A percentile compares a stretch with the other conserved stretches of the same genome.
Conservation (phyloP, 1,284 basidiomycete genomes). For the Ganoderma meredithae region DNA sequence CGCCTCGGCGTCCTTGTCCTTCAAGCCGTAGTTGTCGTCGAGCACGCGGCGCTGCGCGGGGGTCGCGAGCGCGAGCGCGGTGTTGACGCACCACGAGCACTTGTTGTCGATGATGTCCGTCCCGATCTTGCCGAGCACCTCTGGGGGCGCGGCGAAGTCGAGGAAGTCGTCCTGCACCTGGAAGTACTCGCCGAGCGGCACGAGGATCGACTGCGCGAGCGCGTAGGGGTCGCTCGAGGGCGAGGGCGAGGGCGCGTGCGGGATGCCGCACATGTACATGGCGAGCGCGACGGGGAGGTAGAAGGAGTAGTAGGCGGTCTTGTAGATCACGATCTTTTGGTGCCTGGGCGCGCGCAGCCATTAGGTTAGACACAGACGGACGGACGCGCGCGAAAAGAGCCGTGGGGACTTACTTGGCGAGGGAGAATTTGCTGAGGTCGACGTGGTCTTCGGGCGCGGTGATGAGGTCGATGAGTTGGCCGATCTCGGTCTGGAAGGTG, state of each 20-base stretch:
- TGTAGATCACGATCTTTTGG: constrained; percentile 95
- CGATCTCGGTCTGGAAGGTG: constrained; percentile 95
- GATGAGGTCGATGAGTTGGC: constrained; percentile 95
- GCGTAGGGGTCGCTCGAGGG: constrained; percentile 71
- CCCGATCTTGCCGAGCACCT: constrained; percentile 96
- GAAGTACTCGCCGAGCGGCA: constrained; percentile 98
- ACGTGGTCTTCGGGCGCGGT: constrained; percentile 93
- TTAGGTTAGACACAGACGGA: not conserved
- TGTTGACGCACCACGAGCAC: constrained; percentile 97
- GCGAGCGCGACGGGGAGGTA: constrained; percentile 98
- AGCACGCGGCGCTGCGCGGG: constrained; percentile 64
- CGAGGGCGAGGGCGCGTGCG: constrained; percentile 45
- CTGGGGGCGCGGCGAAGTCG: constrained; percentile 91
- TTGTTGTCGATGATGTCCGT: constrained; percentile 99
- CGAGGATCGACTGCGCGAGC: constrained; percentile 83
- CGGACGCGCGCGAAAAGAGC: too few species aligned
- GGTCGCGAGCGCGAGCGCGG: constrained; percentile 72
- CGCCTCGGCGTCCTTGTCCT: constrained; percentile 68
- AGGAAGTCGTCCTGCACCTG: constrained; percentile 99
- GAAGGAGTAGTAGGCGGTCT: constrained; percentile 98
- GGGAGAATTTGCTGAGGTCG: constrained; percentile 88
- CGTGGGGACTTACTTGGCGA: constrained; percentile 69
- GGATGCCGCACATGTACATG: constrained; percentile 83
- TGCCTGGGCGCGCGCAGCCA: constrained; percentile 61
- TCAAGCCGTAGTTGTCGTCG: constrained; percentile 90